These are phyloP conservation scores for Cryomyces antarcticus DNA, from an alignment of 495 filamentous ascomycete species.

Conservation along the genomic window DNA sequence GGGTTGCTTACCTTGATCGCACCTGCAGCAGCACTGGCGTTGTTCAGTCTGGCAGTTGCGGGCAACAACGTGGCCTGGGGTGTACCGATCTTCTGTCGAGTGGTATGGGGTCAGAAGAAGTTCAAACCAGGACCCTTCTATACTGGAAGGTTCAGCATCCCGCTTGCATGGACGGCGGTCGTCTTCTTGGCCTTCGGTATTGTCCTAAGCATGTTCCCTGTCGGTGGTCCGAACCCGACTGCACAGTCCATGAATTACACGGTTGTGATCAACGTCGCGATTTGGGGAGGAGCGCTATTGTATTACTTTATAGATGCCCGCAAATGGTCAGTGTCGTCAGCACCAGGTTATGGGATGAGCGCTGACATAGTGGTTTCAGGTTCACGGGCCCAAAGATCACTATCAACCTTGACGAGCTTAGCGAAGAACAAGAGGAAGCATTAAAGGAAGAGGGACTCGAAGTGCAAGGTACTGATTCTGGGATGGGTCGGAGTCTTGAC, in stretches of 20 bases:
- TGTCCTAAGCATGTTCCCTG: constrained; percentile 37
- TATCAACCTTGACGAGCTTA: constrained; percentile 11
- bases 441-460: constrained; percentile 14
- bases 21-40: constrained; percentile 33
- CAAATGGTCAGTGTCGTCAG: constrained; percentile 12
- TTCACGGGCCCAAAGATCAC: constrained; percentile 22
- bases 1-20: constrained; percentile 40
- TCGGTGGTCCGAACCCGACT: constrained; percentile 32
- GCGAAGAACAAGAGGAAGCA: constrained; percentile 12
- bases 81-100: constrained; percentile 39
- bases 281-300: constrained; percentile 37
- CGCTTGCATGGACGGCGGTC: constrained; percentile 33
- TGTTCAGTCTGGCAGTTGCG: constrained; percentile 43
- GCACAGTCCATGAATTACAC: constrained; percentile 44
- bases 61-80: constrained; percentile 43
- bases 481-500: no score
- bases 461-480: not conserved
- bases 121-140: constrained; percentile 47
- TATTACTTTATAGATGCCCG: constrained; percentile 31
- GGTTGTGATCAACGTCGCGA: constrained; percentile 39
- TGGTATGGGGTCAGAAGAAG: constrained; percentile 38
- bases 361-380: not conserved
- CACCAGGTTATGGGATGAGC: not conserved
- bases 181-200: constrained; percentile 36
- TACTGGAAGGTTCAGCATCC: constrained; percentile 30